Percentiles rank a stretch among this genome's conserved stretches.
Conservation (phyloP, 768 basidiomycete genomes). For the Russula vinacea region DNA sequence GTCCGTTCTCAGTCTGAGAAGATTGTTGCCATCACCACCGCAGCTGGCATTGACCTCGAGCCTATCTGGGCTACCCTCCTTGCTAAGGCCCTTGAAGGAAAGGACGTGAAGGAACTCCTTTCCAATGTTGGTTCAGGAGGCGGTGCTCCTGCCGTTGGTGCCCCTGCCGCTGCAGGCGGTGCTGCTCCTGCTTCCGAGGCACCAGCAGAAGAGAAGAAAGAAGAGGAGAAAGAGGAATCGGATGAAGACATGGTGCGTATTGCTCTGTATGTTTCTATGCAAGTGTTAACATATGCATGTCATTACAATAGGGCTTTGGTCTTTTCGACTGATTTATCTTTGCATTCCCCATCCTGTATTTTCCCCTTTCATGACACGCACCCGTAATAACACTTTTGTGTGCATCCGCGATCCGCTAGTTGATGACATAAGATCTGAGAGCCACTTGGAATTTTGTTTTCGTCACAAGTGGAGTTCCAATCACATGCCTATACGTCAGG, state of each 20-base stretch:
- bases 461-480: conserved; percentile 7
- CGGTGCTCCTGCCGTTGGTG: conserved; percentile 70
- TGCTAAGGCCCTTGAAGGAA: conserved; percentile 96
- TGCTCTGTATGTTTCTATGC: not conserved
- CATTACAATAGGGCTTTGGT: conserved; percentile 77
- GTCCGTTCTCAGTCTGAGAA: conserved; percentile 71
- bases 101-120: conserved; percentile 93
- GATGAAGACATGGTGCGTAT: conserved; percentile 83
- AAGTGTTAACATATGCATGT: conserved; percentile 7
- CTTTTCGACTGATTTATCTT: conserved; percentile 74
- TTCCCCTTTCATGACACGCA: conserved; percentile 3
- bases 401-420: not conserved
- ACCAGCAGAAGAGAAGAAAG: conserved; percentile 75
- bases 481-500: not conserved
- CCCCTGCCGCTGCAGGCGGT: conserved; percentile 52
- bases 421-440: not conserved
- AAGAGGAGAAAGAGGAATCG: conserved; percentile 85
- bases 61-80: conserved; percentile 97
- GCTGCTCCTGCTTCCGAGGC: conserved; percentile 66
- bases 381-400: conserved; percentile 3
- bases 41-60: conserved; percentile 84
- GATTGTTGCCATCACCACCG: conserved; percentile 77
- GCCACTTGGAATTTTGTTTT: not conserved
- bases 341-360: conserved; percentile 16
- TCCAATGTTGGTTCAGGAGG: conserved; percentile 94